Conservation (phyloP, 169 alveolate genomes). For the Ichthyophthirius multifiliis region DNA sequence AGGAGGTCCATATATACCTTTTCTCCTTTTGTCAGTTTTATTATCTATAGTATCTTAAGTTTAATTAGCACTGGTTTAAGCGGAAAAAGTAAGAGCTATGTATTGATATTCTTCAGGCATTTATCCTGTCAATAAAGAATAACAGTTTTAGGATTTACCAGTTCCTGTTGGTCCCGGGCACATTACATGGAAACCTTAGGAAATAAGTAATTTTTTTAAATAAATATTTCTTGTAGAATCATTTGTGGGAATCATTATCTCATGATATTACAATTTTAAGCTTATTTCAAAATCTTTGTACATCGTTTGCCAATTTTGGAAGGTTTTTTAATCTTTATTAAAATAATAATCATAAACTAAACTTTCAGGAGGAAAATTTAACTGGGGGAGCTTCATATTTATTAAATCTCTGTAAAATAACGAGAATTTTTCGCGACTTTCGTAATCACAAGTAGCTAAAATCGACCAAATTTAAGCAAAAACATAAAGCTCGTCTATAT, state of each 20-base stretch:
- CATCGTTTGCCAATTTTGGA: conserved; percentile 47
- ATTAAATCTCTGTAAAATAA: conserved; percentile 7
- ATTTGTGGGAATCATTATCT: conserved; percentile 90
- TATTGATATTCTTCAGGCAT: conserved; percentile 86
- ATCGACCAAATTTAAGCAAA: conserved; percentile 79
- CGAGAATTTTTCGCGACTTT: conserved; percentile 54
- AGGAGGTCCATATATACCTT: conserved; percentile 92
- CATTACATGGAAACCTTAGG: conserved; percentile 83
- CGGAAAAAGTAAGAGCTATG: conserved; percentile 88
- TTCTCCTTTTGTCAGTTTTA: conserved; percentile 4
- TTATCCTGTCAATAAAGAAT: conserved; percentile 70
- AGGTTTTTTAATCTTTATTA: conserved; percentile 11
- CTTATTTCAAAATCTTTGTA: conserved; percentile 72
- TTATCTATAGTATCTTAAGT: conserved; percentile 75
- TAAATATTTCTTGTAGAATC: conserved; percentile 89
- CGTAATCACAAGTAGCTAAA: conserved; percentile 73
- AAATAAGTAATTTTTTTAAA: conserved; percentile 73
- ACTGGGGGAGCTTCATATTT: not conserved
- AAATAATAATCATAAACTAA: conserved; percentile 18
- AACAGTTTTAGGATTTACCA: conserved; percentile 89
- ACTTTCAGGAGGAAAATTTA: conserved; percentile 19
- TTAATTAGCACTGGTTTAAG: conserved; percentile 93
- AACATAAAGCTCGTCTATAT: conserved; percentile 57
- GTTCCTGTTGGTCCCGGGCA: conserved; percentile 95
- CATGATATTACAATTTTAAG: conserved; percentile 83